Conservation (phyloP, 176 grass and related monocot species). For the Stipa capillata region DNA sequence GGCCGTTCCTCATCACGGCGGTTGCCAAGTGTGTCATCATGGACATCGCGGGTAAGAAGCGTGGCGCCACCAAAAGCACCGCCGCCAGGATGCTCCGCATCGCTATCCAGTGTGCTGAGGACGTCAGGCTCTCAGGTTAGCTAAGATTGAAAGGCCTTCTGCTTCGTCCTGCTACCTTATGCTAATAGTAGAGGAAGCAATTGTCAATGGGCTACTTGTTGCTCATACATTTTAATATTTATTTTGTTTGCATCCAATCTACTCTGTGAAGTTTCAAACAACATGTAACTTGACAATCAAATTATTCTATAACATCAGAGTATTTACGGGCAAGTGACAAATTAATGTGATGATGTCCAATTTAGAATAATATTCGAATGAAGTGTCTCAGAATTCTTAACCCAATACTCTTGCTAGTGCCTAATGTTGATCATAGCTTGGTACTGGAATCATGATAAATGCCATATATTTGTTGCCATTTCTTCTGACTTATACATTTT, state of each 20-base stretch:
- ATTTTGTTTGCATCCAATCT: not conserved
- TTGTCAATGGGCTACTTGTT: not conserved
- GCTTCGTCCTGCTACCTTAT: not conserved
- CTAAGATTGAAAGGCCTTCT: not conserved
- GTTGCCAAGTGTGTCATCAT: slow-evolving; percentile 38
- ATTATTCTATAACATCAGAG: not conserved
- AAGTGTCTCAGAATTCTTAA: not conserved
- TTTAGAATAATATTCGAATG: not conserved
- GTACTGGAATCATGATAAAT: not conserved
- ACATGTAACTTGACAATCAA: not conserved
- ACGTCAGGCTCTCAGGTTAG: slow-evolving; percentile 53
- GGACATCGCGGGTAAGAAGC: slow-evolving; percentile 65
- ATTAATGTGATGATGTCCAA: not conserved
- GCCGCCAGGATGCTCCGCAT: slow-evolving; percentile 58
- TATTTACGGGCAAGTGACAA: not conserved
- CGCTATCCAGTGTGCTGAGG: slow-evolving; percentile 53
- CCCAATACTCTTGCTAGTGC: not conserved
- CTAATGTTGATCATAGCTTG: not conserved
- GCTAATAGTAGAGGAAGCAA: not conserved
- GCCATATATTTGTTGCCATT: not conserved
- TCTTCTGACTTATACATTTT: not conserved
- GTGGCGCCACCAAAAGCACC: slow-evolving; percentile 35
- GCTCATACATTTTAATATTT: not conserved
- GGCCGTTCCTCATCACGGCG: slow-evolving; percentile 54
- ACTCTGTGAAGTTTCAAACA: slow-evolving; percentile 6